phyloP scores from a whole-genome alignment of 2,329 filamentous ascomycete genomes.

The Xylaria sp. region DNA sequence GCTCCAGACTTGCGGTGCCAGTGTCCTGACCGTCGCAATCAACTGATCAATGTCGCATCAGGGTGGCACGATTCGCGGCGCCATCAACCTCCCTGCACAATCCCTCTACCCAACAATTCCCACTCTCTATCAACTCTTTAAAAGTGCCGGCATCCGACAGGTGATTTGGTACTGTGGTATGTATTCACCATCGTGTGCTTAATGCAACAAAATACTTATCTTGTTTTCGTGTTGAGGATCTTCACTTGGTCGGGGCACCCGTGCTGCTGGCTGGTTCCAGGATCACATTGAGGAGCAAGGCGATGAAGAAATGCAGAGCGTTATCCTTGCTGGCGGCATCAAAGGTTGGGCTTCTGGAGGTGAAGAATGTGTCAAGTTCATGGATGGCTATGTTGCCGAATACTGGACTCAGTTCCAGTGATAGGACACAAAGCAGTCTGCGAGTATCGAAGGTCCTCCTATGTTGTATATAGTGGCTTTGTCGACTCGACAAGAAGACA shows the following conservation, averaged over 20 bases:
- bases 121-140: slow-evolving; percentile 39
- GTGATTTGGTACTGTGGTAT: slow-evolving; percentile 47
- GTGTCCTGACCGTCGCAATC: background rate
- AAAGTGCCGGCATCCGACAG: slow-evolving; percentile 35
- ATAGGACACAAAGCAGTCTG: background rate
- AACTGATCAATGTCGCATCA: slow-evolving; percentile 23
- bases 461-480: no score
- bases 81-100: slow-evolving; percentile 48
- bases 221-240: slow-evolving; percentile 39
- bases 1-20: background rate
- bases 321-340: slow-evolving; percentile 47
- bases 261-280: slow-evolving; percentile 51
- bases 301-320: slow-evolving; percentile 41
- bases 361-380: slow-evolving; percentile 40
- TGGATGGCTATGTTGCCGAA: slow-evolving; percentile 43
- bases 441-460: no score
- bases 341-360: slow-evolving; percentile 49
- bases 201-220: background rate
- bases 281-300: slow-evolving; percentile 43
- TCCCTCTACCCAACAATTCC: slow-evolving; percentile 41
- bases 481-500: no score
- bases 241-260: slow-evolving; percentile 47
- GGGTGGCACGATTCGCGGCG: slow-evolving; percentile 52
- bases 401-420: slow-evolving; percentile 28
- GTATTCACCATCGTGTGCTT: background rate